phyloP scores from a whole-genome alignment of 2,329 filamentous ascomycete genomes.

The Lasiodiplodia theobromae region DNA sequence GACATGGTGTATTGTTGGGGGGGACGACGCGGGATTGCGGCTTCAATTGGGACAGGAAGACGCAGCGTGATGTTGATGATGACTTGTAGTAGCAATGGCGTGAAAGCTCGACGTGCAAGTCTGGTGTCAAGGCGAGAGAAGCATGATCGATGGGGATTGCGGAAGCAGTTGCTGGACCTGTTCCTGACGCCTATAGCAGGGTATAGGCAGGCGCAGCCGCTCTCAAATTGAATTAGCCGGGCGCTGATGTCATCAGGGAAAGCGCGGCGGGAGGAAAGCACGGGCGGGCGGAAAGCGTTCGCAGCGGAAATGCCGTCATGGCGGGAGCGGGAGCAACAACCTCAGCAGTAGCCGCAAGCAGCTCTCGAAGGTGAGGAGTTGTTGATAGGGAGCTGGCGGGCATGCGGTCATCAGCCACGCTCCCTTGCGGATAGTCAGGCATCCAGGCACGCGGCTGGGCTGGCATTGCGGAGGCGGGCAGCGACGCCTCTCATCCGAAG shows the following conservation, averaged over 20 bases:
- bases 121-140: conserved; percentile 1
- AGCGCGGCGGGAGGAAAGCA: neutral
- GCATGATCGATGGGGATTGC: neutral
- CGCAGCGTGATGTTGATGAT: neutral
- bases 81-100: neutral
- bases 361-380: neutral
- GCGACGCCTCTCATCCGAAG: neutral
- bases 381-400: neutral
- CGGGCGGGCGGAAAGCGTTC: too few species aligned
- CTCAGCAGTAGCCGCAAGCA: neutral
- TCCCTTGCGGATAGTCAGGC: neutral
- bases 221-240: conserved; percentile 1
- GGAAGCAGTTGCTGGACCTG: neutral
- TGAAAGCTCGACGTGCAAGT: too few species aligned
- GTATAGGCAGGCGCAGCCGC: conserved; percentile 4
- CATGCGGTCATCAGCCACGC: neutral
- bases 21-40: neutral
- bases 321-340: neutral
- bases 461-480: neutral
- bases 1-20: conserved; percentile 3
- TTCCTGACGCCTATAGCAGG: neutral
- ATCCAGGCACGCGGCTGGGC: neutral
- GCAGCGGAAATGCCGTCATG: neutral
- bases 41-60: neutral
- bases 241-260: conserved; percentile 16